These are phyloP conservation scores for Cercospora sojina DNA, from an alignment of 2,329 filamentous ascomycete species.

Conservation along the genomic window DNA sequence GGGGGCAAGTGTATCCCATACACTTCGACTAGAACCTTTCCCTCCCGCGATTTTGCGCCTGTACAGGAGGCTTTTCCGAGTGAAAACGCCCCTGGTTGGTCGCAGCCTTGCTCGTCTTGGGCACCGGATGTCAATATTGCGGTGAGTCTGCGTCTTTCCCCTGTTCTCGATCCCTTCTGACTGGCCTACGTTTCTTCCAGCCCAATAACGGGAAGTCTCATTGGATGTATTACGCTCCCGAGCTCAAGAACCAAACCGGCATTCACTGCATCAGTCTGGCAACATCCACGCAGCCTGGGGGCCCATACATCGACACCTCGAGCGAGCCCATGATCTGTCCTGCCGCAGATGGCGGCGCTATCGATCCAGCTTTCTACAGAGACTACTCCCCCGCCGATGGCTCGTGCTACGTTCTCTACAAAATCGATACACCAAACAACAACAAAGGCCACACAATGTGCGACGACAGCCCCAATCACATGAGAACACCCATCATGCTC, in stretches of 20 bases:
- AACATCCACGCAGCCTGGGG: background rate
- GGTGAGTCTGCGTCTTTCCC: background rate
- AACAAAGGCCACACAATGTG: background rate
- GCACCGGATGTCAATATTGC: background rate
- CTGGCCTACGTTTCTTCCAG: background rate
- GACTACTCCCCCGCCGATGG: background rate
- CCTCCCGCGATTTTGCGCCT: background rate
- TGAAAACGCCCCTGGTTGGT: background rate
- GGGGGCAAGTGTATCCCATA: background rate
- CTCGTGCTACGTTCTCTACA: background rate
- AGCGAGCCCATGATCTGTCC: background rate
- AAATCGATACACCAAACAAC: background rate
- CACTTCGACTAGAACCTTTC: background rate
- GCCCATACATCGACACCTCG: background rate
- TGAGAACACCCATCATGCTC: background rate
- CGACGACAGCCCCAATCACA: background rate
- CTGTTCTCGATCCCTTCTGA: background rate
- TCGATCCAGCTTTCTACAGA: background rate
- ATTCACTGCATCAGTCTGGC: background rate
- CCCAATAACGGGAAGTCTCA: background rate
- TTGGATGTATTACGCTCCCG: background rate
- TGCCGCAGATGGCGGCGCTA: background rate
- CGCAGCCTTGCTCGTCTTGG: background rate
- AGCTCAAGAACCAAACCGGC: background rate
- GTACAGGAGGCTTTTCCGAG: background rate